Conservation (phyloP, 139 green algal genomes). For the Chara braunii region DNA sequence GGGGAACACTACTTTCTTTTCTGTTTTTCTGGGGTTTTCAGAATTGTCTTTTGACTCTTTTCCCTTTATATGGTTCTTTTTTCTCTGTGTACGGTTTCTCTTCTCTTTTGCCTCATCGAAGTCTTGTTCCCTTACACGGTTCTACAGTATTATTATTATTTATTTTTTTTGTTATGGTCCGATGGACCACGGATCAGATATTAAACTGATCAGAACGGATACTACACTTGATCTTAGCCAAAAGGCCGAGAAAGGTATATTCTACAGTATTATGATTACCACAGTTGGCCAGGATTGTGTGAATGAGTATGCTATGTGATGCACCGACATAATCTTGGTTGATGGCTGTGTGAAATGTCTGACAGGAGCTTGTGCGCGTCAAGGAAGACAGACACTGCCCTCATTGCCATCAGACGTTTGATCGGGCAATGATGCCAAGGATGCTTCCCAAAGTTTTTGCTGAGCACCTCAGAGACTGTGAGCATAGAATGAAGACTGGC, state of each 20-base stretch:
- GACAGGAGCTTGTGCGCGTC: neutral
- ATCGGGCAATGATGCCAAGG: neutral
- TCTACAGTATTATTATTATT: too few species aligned
- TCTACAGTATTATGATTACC: neutral
- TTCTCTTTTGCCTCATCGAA: too few species aligned
- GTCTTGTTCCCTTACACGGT: too few species aligned
- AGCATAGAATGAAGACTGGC: neutral
- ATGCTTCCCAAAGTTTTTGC: neutral
- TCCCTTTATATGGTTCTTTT: too few species aligned
- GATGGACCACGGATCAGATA: too few species aligned
- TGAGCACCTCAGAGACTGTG: neutral
- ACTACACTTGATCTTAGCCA: neutral
- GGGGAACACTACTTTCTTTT: too few species aligned
- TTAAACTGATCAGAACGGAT: too few species aligned
- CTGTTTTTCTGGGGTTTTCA: too few species aligned
- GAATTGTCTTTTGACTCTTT: too few species aligned
- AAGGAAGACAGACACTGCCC: neutral
- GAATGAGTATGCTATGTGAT: neutral
- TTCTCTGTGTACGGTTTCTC: too few species aligned
- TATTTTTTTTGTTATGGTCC: too few species aligned
- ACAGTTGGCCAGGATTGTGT: neutral
- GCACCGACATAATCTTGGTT: neutral
- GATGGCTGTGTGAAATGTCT: neutral
- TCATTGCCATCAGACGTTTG: constrained; percentile 2
- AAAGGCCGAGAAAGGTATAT: neutral